These are phyloP conservation scores for Pyrus bretschneideri DNA, from an alignment of 306 rosid genomes.

Conservation along the genomic window DNA sequence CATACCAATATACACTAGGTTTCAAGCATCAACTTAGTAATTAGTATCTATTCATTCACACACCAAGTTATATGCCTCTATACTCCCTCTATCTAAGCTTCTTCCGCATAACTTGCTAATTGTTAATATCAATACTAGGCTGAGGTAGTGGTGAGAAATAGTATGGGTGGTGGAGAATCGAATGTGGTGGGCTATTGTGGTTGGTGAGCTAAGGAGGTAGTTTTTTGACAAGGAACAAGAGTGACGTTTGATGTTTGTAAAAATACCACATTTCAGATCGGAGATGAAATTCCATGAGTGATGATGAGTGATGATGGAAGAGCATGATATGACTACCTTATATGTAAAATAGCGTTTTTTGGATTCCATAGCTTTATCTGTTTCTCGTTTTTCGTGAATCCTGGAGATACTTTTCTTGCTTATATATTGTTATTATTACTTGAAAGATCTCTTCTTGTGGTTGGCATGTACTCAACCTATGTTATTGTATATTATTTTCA, in stretches of 20 bases:
- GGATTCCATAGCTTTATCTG: not conserved
- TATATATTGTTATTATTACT: not conserved
- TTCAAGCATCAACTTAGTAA: not conserved
- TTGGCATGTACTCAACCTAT: not conserved
- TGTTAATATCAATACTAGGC: not conserved
- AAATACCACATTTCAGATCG: not conserved
- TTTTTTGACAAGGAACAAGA: not conserved
- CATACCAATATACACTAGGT: not conserved
- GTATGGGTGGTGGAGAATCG: not conserved
- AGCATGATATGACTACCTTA: not conserved
- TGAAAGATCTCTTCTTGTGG: not conserved
- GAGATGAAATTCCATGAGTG: not conserved
- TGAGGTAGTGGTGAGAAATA: not conserved
- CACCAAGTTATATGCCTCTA: not conserved
- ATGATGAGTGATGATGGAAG: not conserved
- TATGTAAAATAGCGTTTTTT: not conserved
- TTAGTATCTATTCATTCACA: not conserved
- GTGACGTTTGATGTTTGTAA: not conserved
- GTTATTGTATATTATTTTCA: conserved; percentile 3
- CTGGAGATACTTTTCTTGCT: not conserved
- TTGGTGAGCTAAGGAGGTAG: not conserved
- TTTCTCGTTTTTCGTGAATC: not conserved
- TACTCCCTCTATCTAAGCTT: not conserved
- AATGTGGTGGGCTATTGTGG: not conserved
- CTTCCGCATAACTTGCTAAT: not conserved